Evolutionary conservation across 768 basidiomycete species (phyloP).

Genomic region (Xerocomellus intermedius): DNA sequence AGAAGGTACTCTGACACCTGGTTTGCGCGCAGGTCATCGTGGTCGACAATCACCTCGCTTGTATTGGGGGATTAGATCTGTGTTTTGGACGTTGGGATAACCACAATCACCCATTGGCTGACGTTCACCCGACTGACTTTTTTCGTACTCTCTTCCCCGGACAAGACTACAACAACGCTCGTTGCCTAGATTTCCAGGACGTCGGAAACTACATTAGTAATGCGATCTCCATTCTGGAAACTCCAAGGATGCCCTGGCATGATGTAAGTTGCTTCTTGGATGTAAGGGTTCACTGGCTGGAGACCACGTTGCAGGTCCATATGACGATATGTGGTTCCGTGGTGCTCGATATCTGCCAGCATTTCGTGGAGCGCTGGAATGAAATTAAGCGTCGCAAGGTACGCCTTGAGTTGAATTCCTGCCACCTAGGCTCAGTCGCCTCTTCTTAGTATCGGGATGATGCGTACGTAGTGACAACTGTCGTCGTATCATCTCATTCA

Average conservation of each 20-base stretch:
- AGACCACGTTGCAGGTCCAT: slow-evolving; percentile 52
- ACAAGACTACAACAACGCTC: slow-evolving; percentile 91
- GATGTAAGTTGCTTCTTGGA: slow-evolving; percentile 58
- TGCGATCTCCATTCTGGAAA: slow-evolving; percentile 63
- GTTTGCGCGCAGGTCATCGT: slow-evolving; percentile 54
- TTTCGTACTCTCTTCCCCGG: slow-evolving; percentile 84
- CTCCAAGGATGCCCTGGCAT: slow-evolving; percentile 90
- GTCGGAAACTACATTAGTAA: slow-evolving; percentile 78
- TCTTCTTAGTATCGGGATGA: slow-evolving; percentile 36
- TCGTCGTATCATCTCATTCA: neutral
- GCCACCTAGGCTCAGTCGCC: slow-evolving; percentile 3
- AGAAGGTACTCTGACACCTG: neutral
- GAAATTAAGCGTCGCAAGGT: slow-evolving; percentile 84
- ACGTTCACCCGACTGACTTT: slow-evolving; percentile 89
- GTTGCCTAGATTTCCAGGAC: slow-evolving; percentile 79
- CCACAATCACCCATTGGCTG: slow-evolving; percentile 84
- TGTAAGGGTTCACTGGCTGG: neutral
- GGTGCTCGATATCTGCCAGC: slow-evolving; percentile 89
- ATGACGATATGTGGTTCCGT: slow-evolving; percentile 80
- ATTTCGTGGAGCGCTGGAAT: slow-evolving; percentile 92
- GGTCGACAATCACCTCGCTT: slow-evolving; percentile 82
- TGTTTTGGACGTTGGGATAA: slow-evolving; percentile 99
- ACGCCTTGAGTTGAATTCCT: slow-evolving; percentile 4
- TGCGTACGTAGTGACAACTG: slow-evolving; percentile 37
- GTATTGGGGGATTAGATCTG: slow-evolving; percentile 91